Evolutionary conservation across 2,329 filamentous ascomycete species (phyloP).

Genomic region (Cladobotryum mycophilum): DNA sequence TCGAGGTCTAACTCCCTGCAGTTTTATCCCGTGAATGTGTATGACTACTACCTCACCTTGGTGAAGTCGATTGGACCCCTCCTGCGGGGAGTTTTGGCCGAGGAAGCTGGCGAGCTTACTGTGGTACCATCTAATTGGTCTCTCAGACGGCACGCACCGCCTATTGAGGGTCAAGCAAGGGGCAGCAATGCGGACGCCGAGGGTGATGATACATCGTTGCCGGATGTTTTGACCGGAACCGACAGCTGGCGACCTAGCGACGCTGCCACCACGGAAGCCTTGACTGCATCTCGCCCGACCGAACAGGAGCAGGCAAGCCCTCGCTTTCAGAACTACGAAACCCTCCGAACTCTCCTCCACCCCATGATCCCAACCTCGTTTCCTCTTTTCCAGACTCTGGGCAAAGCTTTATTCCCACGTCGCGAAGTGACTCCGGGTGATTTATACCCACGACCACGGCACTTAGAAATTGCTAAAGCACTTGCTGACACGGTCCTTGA

Average conservation of each 20-base stretch:
- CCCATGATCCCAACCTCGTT: slow-evolving; percentile 75
- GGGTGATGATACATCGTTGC: slow-evolving; percentile 24
- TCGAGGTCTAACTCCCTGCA: slow-evolving; percentile 57
- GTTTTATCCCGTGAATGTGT: slow-evolving; percentile 73
- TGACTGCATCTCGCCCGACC: slow-evolving; percentile 26
- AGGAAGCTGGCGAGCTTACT: slow-evolving; percentile 71
- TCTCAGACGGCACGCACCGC: slow-evolving; percentile 25
- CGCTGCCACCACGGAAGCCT: slow-evolving; percentile 17
- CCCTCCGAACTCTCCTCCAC: slow-evolving; percentile 68
- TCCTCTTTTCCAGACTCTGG: slow-evolving; percentile 78
- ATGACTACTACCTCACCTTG: slow-evolving; percentile 73
- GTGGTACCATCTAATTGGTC: slow-evolving; percentile 66
- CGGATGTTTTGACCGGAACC: slow-evolving; percentile 25
- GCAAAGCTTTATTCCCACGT: slow-evolving; percentile 71
- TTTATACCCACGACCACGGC: slow-evolving; percentile 45
- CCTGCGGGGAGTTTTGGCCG: slow-evolving; percentile 73
- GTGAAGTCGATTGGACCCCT: slow-evolving; percentile 71
- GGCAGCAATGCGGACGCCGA: slow-evolving; percentile 19
- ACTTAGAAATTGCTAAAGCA: slow-evolving; percentile 53
- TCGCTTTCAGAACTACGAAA: slow-evolving; percentile 67
- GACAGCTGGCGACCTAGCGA: slow-evolving; percentile 22
- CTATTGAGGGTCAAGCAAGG: slow-evolving; percentile 16
- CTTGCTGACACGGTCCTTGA: slow-evolving; percentile 65
- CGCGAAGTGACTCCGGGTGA: slow-evolving; percentile 56
- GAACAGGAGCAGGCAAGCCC: slow-evolving; percentile 37